phyloP scores from a whole-genome alignment of 371 early-diverging fungal species.

The Lichtheimia hyalospora region DNA sequence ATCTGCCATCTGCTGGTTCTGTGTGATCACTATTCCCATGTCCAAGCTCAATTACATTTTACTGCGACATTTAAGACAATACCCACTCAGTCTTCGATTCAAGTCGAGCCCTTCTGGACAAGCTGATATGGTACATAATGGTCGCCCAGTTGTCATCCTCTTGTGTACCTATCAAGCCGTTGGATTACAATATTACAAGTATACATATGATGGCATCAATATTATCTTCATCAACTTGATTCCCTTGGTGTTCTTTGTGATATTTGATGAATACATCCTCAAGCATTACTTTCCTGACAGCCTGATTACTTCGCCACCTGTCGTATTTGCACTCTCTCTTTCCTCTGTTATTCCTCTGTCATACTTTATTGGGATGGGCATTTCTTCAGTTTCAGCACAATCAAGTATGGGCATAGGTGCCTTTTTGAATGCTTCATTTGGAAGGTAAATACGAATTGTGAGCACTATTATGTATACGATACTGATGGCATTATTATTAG shows the following conservation, averaged over 20 bases:
- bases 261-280: slow-evolving; percentile 81
- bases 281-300: slow-evolving; percentile 47
- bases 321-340: slow-evolving; percentile 82
- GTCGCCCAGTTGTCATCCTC: slow-evolving; percentile 49
- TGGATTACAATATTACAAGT: slow-evolving; percentile 87
- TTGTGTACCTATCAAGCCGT: slow-evolving; percentile 80
- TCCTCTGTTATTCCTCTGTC: slow-evolving; percentile 90
- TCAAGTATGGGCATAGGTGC: slow-evolving; percentile 90
- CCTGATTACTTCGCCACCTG: slow-evolving; percentile 56
- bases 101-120: slow-evolving; percentile 18
- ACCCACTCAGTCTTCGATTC: slow-evolving; percentile 65
- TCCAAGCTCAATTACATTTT: slow-evolving; percentile 86
- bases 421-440: slow-evolving; percentile 97
- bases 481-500: slow-evolving; percentile 27
- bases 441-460: slow-evolving; percentile 27
- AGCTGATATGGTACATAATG: slow-evolving; percentile 14
- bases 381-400: slow-evolving; percentile 94
- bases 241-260: slow-evolving; percentile 75
- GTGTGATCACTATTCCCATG: slow-evolving; percentile 93
- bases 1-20: slow-evolving; percentile 82
- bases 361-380: slow-evolving; percentile 96
- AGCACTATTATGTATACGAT: neutral
- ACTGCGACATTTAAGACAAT: slow-evolving; percentile 71
- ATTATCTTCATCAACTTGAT: slow-evolving; percentile 94
- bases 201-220: slow-evolving; percentile 95